Conservation (phyloP, 805 yeast species). For the Cyberlindnera maritima region DNA sequence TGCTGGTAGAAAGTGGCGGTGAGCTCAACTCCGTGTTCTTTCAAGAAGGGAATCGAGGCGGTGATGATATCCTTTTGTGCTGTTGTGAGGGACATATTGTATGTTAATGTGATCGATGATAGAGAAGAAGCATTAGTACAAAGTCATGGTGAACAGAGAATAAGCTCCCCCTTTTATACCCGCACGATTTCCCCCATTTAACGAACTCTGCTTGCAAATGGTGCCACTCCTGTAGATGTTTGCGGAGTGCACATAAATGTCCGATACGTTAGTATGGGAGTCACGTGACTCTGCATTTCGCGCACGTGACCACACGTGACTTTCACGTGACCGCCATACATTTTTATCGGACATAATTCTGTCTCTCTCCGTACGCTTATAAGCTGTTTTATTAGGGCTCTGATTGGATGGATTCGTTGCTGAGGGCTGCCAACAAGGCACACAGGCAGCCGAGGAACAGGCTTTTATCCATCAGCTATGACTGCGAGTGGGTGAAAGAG, state of each 20-base stretch:
- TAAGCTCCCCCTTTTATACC: not conserved
- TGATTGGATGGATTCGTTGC: not conserved
- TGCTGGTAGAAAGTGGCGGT: constrained; percentile 52
- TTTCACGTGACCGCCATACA: not conserved
- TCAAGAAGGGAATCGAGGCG: constrained; percentile 54
- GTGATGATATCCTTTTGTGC: constrained; percentile 37
- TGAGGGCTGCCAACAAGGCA: constrained; percentile 2
- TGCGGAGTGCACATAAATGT: too few relatives aligned
- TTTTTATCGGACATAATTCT: not conserved
- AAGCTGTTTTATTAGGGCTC: too few relatives aligned
- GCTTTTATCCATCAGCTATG: constrained; percentile 68
- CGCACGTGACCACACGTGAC: not conserved
- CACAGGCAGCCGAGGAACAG: constrained; percentile 52
- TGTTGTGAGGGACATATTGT: constrained; percentile 30
- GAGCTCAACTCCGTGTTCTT: constrained; percentile 50
- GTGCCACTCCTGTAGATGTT: too few relatives aligned
- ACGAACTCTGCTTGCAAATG: not conserved
- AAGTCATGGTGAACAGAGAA: not conserved
- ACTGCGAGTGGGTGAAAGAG: constrained; percentile 47
- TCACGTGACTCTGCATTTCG: constrained; percentile 1
- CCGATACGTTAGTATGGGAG: constrained; percentile 10
- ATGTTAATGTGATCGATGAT: too few relatives aligned
- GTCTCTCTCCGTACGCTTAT: not conserved
- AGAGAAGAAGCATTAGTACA: too few relatives aligned
- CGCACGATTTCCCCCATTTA: not conserved